Base-by-base conservation (phyloP, 352 stramenopile genomes). In the Pythium pyrilobum region DNA sequence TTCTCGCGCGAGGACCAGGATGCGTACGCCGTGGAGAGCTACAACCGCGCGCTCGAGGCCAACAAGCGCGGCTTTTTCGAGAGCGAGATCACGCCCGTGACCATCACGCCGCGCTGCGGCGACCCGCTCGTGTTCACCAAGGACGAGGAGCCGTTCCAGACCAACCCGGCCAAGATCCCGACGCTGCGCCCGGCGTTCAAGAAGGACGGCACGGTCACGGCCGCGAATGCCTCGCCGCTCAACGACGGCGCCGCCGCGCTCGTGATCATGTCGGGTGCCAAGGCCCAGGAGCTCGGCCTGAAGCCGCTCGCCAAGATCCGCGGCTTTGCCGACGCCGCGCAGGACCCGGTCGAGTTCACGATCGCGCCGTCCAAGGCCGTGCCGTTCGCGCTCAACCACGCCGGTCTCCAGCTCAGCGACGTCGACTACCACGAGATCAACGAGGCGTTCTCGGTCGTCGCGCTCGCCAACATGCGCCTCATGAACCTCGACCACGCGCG, bases 361-460 rank as follows among this genome's bases (percentile, higher is more conserved):
- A 98, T 96, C 32, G 87, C 96, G 9, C 96, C 96, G 7, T 96
- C 93, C 1, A 87, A 97, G 62, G 97, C 96, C 5, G 86, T 99
- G 46, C 96, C 96, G 7, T 40, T 92, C 28, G 96, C 96, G 16
- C 68, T 99, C 21, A 47, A 90, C 52, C 77, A 96, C 59, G 96
- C 96, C 1, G 94, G 92, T 25, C 50, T 99, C 33, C 69, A 81
- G 44, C 43, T 96, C 12, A 84, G 67, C 27, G 96, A 99, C 70
- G 82, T 99, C 20, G 95, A 99, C 49, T 98, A 96, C 73, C 91
- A 98, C 68, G 97, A 99, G 80, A 98, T 99, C 68, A 99, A 99
- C 72, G 97, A 99, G 69, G 97, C 97, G 18, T 99, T 99, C 71
- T 90, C 94, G 12, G 96, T 99, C 24, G 97, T 99, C 18, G 81